phyloP scores from a whole-genome alignment of 2,329 filamentous ascomycete species.

The Microascus cirrosus region DNA sequence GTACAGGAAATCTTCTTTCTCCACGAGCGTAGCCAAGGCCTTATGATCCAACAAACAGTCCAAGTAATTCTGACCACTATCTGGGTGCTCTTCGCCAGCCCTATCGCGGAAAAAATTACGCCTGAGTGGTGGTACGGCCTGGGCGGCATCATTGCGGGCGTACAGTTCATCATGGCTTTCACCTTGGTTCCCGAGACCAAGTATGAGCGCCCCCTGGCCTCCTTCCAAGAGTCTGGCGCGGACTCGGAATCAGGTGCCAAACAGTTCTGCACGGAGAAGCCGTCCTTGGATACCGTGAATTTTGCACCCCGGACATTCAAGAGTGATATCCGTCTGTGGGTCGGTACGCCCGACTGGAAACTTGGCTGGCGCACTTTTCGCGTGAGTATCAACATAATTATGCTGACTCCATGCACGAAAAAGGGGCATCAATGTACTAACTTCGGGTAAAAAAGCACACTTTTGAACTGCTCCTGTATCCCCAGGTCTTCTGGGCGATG shows the following conservation, averaged over 20 bases:
- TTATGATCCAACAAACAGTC: slow-evolving; percentile 28
- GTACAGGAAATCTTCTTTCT: slow-evolving; percentile 29
- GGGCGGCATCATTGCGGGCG: slow-evolving; percentile 20
- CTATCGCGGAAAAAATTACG: slow-evolving; percentile 27
- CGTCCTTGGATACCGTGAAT: slow-evolving; percentile 20
- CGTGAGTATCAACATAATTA: too few relatives aligned
- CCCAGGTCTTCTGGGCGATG: not conserved
- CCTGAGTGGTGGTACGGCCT: slow-evolving; percentile 30
- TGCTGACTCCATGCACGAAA: too few relatives aligned
- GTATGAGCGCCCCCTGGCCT: slow-evolving; percentile 15
- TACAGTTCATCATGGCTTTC: slow-evolving; percentile 21
- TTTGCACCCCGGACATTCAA: slow-evolving; percentile 21
- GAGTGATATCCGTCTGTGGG: slow-evolving; percentile 24
- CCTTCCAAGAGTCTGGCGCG: slow-evolving; percentile 20
- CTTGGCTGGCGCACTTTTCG: slow-evolving; percentile 11
- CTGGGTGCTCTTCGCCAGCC: slow-evolving; percentile 25
- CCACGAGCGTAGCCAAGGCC: slow-evolving; percentile 25
- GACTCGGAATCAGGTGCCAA: slow-evolving; percentile 9
- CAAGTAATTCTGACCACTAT: slow-evolving; percentile 25
- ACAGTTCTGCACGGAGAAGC: slow-evolving; percentile 4
- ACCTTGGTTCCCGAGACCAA: slow-evolving; percentile 29
- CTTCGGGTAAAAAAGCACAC: not conserved
- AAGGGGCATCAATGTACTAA: not conserved
- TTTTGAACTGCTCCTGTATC: slow-evolving; percentile 2
- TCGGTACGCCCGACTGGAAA: slow-evolving; percentile 24